phyloP scores from a whole-genome alignment of 176 grass and related monocot genomes.

The Oropetium thomaeum region DNA sequence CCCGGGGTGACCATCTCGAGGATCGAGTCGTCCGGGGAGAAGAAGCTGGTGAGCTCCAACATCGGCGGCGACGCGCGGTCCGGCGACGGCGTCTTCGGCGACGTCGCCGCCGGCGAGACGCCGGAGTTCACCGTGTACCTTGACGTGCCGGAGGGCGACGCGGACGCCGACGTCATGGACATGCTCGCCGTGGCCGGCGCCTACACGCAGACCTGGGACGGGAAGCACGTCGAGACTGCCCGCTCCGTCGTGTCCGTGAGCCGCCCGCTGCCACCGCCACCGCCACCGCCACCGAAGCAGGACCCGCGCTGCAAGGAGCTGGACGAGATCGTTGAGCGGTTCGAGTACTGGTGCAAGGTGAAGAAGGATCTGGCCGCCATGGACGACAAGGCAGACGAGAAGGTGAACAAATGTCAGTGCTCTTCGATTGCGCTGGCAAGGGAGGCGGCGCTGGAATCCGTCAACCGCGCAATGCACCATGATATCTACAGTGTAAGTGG shows the following conservation, averaged over 20 bases:
- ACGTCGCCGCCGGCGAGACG: neutral
- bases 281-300: no score
- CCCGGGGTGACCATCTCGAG: neutral
- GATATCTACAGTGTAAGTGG: neutral
- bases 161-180: neutral
- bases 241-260: neutral
- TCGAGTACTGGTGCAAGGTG: constrained; percentile 9
- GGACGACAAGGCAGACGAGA: neutral
- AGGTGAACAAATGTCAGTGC: neutral
- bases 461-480: neutral
- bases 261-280: no score
- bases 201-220: neutral
- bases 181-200: neutral
- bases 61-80: neutral
- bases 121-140: neutral
- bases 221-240: neutral
- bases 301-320: no score
- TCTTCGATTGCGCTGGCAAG: neutral
- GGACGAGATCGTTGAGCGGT: neutral
- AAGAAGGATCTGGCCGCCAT: neutral
- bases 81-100: neutral
- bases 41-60: neutral
- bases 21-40: neutral
- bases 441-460: neutral
- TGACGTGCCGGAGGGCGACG: neutral